Conservation (phyloP, 139 green algal genomes). For the Yamagishiella unicocca region DNA sequence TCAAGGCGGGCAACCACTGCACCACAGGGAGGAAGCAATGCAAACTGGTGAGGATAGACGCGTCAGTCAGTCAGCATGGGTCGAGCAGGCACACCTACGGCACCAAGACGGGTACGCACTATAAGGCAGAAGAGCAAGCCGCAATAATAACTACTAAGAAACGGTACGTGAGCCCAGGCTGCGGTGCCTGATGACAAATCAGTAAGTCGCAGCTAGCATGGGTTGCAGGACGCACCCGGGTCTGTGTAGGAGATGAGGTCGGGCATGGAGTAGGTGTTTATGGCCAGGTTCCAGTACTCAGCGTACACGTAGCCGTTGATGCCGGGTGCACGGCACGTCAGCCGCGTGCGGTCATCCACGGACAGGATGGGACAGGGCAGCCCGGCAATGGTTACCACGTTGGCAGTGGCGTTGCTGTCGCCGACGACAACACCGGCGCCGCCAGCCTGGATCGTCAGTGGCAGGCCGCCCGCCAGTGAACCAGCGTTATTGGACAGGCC, state of each 20-base stretch:
- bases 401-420: background rate
- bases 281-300: constrained; percentile 55
- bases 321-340: constrained; percentile 32
- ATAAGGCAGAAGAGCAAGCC: no score
- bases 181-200: no score
- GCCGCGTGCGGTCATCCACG: background rate
- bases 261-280: constrained; percentile 8
- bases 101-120: no score
- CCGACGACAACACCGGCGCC: constrained; percentile 6
- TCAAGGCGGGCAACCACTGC: constrained; percentile 21
- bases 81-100: no score
- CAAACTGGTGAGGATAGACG: no score
- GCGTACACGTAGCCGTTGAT: constrained; percentile 35
- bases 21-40: background rate
- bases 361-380: constrained; percentile 23
- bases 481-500: constrained; percentile 18
- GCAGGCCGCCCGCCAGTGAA: constrained; percentile 45
- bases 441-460: constrained; percentile 23
- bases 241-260: constrained; percentile 14
- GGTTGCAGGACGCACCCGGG: constrained; percentile 13
- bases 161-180: no score
- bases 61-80: no score
- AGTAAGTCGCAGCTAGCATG: no score
- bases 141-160: no score
- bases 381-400: constrained; percentile 47